Conservation (phyloP, 805 yeast genomes). For the Candida ulmi region DNA sequence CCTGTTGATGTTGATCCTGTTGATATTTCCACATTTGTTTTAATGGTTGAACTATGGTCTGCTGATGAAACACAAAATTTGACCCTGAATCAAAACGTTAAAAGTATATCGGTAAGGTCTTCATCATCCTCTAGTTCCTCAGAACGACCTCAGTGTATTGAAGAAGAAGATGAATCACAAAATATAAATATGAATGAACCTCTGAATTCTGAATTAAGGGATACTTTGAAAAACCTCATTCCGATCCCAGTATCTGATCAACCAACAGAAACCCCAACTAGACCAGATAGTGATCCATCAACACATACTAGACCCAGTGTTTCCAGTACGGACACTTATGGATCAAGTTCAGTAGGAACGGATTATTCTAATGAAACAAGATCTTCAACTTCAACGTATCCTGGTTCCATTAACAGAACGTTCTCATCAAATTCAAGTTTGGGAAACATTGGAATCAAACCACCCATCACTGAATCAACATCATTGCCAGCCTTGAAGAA, state of each 20-base stretch:
- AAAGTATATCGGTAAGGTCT: neutral
- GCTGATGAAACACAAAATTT: slow-evolving; percentile 24
- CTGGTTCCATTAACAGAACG: no score
- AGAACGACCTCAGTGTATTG: neutral
- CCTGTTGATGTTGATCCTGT: slow-evolving; percentile 22
- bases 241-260: no score
- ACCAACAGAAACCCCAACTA: no score
- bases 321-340: no score
- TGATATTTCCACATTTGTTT: slow-evolving; percentile 29
- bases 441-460: neutral
- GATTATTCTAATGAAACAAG: neutral
- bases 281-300: no score
- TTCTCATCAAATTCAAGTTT: neutral
- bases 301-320: no score
- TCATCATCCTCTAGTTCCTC: neutral
- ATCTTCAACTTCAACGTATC: neutral
- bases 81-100: slow-evolving; percentile 16
- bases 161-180: neutral
- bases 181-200: neutral
- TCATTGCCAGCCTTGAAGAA: no score
- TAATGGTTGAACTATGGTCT: slow-evolving; percentile 36
- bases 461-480: neutral
- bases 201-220: neutral
- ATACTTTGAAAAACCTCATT: no score
- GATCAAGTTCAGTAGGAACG: no score